Evolutionary conservation across 2,329 filamentous ascomycete genomes (phyloP).

Genomic region (Cladosporium sphaerospermum): DNA sequence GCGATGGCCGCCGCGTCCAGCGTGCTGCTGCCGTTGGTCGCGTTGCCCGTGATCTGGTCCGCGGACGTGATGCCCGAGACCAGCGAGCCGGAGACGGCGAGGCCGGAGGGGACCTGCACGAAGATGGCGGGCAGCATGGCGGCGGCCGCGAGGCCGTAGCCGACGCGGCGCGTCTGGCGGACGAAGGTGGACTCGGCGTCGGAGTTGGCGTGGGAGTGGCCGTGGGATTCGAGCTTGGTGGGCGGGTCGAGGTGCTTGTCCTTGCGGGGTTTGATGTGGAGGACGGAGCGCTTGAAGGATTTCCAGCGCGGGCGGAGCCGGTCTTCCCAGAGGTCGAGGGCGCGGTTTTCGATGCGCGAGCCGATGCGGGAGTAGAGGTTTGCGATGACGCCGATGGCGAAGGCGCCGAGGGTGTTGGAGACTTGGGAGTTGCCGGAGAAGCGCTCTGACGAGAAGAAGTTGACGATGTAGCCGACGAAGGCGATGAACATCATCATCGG

Average conservation of each 20-base stretch:
- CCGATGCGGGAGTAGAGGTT: conserved; percentile 72
- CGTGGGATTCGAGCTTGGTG: conserved; percentile 25
- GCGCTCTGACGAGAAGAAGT: conserved; percentile 62
- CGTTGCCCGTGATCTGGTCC: conserved; percentile 44
- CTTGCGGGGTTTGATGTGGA: conserved; percentile 28
- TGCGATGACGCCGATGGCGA: conserved; percentile 69
- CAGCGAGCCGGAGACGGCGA: conserved; percentile 52
- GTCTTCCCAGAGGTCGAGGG: conserved; percentile 49
- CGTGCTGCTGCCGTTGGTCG: conserved; percentile 41
- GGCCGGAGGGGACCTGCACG: conserved; percentile 55
- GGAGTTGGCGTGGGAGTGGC: neutral
- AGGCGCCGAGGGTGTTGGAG: conserved; percentile 68
- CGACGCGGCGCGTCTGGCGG: conserved; percentile 41
- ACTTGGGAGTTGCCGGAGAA: conserved; percentile 68
- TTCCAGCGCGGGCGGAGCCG: conserved; percentile 38
- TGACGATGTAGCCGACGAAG: conserved; percentile 67
- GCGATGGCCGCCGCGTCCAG: conserved; percentile 31
- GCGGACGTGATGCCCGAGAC: conserved; percentile 52
- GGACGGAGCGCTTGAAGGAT: conserved; percentile 20
- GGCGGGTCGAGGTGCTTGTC: conserved; percentile 13
- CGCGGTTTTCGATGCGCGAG: conserved; percentile 50
- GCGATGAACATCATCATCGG: conserved; percentile 72
- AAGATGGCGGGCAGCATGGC: conserved; percentile 85
- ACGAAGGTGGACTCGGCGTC: conserved; percentile 27
- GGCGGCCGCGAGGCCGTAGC: conserved; percentile 75